Evolutionary conservation across 2,329 filamentous ascomycete species (phyloP), one percentile per base, ranked within the genome.

Genomic region (Penicillium sp.): DNA sequence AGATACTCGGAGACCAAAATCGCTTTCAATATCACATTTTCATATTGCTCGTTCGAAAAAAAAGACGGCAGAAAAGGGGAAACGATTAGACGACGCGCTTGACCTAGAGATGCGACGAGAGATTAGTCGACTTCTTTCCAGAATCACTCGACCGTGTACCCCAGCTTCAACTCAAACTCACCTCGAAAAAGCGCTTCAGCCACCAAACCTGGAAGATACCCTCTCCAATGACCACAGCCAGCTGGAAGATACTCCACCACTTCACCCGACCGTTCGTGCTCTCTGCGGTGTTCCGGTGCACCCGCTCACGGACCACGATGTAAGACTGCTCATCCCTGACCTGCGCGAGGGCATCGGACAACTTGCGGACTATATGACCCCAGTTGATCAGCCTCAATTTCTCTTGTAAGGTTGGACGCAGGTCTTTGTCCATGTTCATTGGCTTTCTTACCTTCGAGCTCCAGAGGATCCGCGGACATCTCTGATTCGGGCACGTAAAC

Each of bases 161-260:
- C 40, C 11, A 13, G 13, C n/a, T 52, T 63, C 69, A 67, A 67
- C 79, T 52, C 63, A 69, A 67, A 67, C 79, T 65, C 75, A 89
- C 87, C 88, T 97, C 93, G 75, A 97, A 97, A 85, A 99, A 99
- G 75, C 95, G 87, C 82, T 96, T 95, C 77, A 99, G 80, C 93
- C 95, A 99, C 94, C 95, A 99, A 68, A 99, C 94, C 83, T 99
- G 95, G 84, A 99, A 99, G 68, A 97, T 83, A 63, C 93, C 95
- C 83, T 98, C 92, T 72, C 90, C 93, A 68, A 96, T 84, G 65
- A 99, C 86, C 54, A 98, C 88, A 59, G 87, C 85, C 67, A 99
- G 87, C 80, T 99, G 93, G 80, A 98, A 98, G 71, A 98, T 86
- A 79, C 95, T 97, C 95, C 95, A 99, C 95, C 95, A 99, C 84